Conservation (phyloP, 163 green algal species). For the Chloromonas sp. region DNA sequence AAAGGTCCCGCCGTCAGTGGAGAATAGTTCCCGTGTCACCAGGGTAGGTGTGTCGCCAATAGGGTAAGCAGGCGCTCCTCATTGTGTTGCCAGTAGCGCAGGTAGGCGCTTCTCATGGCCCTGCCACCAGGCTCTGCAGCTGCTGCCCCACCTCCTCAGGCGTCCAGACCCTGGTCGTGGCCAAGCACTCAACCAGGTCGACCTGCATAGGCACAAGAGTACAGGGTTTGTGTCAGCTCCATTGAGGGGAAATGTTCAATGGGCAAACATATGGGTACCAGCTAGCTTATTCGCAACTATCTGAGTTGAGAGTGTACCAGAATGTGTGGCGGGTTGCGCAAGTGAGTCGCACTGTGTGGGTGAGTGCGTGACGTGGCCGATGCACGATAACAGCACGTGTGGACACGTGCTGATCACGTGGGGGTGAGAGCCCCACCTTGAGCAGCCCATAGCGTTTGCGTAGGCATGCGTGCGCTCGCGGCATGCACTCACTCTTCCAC, state of each 20-base stretch:
- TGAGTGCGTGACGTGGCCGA: background rate
- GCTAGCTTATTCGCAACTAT: too few species aligned
- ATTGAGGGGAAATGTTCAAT: background rate
- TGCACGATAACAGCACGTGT: too few species aligned
- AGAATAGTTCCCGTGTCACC: too few species aligned
- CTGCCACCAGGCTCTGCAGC: background rate
- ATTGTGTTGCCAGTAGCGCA: too few species aligned
- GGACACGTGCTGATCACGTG: background rate
- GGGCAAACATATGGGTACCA: background rate
- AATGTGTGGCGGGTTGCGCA: background rate
- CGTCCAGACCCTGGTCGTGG: background rate
- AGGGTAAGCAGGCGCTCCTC: too few species aligned
- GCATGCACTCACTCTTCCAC: background rate
- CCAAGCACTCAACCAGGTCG: background rate
- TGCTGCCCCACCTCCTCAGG: background rate
- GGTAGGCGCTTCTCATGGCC: too few species aligned
- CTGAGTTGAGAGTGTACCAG: background rate
- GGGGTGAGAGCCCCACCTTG: background rate
- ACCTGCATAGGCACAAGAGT: background rate
- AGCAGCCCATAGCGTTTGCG: background rate
- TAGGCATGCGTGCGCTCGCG: background rate
- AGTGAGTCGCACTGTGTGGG: background rate
- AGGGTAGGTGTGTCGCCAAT: too few species aligned
- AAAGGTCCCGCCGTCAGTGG: too few species aligned
- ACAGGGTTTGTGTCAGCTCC: too few species aligned